Conservation (phyloP, 306 rosid species). For the Prunus dulcis region DNA sequence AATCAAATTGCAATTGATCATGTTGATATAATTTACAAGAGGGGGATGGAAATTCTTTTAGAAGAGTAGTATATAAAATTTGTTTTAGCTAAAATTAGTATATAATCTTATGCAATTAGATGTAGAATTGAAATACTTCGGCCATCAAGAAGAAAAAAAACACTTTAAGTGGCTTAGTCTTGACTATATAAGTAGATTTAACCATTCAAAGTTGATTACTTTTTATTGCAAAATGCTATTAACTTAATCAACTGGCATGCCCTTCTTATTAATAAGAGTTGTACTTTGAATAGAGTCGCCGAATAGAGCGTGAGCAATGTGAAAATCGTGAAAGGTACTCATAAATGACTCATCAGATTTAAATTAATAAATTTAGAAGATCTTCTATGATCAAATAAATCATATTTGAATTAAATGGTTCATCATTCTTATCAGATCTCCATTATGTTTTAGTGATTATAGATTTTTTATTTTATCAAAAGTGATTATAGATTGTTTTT, state of each 20-base stretch:
- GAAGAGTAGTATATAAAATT: background rate
- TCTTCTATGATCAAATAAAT: background rate
- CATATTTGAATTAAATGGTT: background rate
- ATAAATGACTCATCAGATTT: background rate
- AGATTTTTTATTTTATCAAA: background rate
- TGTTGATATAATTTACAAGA: background rate
- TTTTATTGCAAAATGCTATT: too few species aligned
- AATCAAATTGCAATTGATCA: background rate
- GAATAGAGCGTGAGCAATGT: background rate
- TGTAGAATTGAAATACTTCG: too few species aligned
- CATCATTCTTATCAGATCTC: background rate
- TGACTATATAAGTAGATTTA: too few species aligned
- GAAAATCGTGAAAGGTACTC: background rate
- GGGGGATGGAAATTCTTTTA: background rate
- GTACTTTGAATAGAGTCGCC: background rate
- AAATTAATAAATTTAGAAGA: background rate
- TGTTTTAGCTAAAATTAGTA: too few species aligned
- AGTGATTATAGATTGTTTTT: background rate
- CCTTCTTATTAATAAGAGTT: background rate
- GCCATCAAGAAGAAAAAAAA: too few species aligned
- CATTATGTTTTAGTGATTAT: background rate
- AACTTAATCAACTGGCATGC: background rate
- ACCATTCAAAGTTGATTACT: too few species aligned
- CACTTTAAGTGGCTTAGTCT: too few species aligned
- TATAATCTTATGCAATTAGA: too few species aligned